Evolutionary conservation across 2,329 filamentous ascomycete genomes (phyloP).

Genomic region (Diaporthe destruens): DNA sequence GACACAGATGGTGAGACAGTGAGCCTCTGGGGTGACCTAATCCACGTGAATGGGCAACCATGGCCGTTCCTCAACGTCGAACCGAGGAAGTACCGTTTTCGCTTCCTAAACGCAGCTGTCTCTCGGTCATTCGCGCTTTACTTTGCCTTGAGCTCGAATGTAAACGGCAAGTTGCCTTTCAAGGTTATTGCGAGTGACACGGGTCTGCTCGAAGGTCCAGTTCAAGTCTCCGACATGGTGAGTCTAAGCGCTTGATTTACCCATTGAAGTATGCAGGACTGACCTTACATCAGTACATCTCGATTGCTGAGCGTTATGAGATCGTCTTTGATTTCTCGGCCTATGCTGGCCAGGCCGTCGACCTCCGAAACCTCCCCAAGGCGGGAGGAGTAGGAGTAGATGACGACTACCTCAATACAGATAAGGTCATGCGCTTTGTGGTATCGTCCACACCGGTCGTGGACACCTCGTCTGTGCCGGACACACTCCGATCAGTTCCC

Average conservation of each 20-base stretch:
- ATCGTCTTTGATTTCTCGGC: slow-evolving; percentile 67
- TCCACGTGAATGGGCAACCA: slow-evolving; percentile 70
- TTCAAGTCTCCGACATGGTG: slow-evolving; percentile 54
- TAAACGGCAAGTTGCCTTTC: slow-evolving; percentile 56
- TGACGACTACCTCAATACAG: slow-evolving; percentile 63
- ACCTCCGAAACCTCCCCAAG: slow-evolving; percentile 50
- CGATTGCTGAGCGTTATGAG: slow-evolving; percentile 71
- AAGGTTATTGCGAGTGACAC: slow-evolving; percentile 67
- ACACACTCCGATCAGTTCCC: slow-evolving; percentile 52
- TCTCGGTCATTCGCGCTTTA: slow-evolving; percentile 62
- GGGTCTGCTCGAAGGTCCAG: slow-evolving; percentile 62
- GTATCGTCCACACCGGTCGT: slow-evolving; percentile 52
- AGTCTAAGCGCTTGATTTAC: neutral
- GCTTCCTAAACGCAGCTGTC: slow-evolving; percentile 64
- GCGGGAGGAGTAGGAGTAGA: slow-evolving; percentile 56
- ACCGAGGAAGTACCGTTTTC: slow-evolving; percentile 70
- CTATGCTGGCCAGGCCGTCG: slow-evolving; percentile 62
- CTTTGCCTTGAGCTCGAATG: slow-evolving; percentile 53
- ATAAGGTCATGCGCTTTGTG: slow-evolving; percentile 65
- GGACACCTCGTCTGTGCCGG: slow-evolving; percentile 52
- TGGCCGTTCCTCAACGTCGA: slow-evolving; percentile 72
- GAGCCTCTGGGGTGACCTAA: slow-evolving; percentile 68
- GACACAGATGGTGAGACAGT: slow-evolving; percentile 58
- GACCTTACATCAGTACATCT: slow-evolving; percentile 50
- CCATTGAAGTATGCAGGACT: neutral